Evolutionary conservation across 1,139 yeast species (phyloP), one percentile per base, ranked within the genome.

Genomic region (Lodderomyces margitis): DNA sequence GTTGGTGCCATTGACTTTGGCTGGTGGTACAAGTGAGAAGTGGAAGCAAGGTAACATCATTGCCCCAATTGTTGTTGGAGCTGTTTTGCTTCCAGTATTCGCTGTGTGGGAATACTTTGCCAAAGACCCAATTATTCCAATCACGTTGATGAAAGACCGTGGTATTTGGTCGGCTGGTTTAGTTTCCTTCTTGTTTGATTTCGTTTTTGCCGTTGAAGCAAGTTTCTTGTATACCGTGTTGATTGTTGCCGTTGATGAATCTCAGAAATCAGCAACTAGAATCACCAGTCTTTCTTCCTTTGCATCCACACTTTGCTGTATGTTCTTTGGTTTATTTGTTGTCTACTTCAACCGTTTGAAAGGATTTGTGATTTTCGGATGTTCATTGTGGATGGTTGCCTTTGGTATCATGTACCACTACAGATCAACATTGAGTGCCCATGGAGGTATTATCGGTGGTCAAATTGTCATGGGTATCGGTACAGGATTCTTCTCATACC

Each of bases 1-100:
- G n/a, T n/a, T n/a, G n/a, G n/a, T n/a, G n/a, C 74, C 74, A 4
- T 59, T 68, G 42, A 67, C 73, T 25, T 51, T 68, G 32, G 72
- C 73, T 16, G 71, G 69, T 38, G 70, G 68, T 41, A 14, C 23
- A 19, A 45, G 53, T 5, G 48, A 56, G 15, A 56, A 54, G 35
- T 68, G 73, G 73, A 38, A 52, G 34, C 46, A 53, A 36, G 73
- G 57, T 15, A 51, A 54, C 37, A 64, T 61, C 41, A 61, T 68
- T 40, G 70, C 58, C 6, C 74, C 74, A 6, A 51, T 68, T 41
- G 67, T 66, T 6, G 42, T 68, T 47, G 74, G 73, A n/a, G 59
- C 55, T 38, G 55, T 58, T n/a, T 54, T 68, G 21, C 41, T 67
- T 27, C 70, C 72, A 7, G 61, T 51, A 3, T 64, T 67, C 43